A percentile compares a stretch with the other conserved stretches of the same genome.
These are phyloP conservation scores for Dioszegia aurantiaca DNA, from an alignment of 768 basidiomycete genomes.

Conservation along the genomic window DNA sequence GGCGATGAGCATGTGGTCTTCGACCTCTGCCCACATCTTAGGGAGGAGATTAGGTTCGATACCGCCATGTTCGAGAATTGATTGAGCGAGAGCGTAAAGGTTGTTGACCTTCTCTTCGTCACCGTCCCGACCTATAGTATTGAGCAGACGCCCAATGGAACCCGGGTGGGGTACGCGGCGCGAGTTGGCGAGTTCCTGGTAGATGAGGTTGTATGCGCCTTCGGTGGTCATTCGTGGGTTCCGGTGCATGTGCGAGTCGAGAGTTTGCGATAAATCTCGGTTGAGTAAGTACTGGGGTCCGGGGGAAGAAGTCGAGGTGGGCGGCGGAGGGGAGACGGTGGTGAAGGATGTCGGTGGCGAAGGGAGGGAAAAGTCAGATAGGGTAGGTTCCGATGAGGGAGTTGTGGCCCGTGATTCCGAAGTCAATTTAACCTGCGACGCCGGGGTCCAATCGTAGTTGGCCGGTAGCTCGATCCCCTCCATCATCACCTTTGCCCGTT, in stretches of 20 bases:
- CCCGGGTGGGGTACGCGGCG: constrained; percentile 48
- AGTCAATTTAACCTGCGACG: too few species aligned
- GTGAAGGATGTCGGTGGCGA: background rate
- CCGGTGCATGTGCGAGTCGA: constrained; percentile 18
- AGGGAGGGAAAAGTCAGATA: background rate
- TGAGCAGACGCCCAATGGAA: constrained; percentile 64
- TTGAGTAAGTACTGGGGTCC: background rate
- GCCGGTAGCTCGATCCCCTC: background rate
- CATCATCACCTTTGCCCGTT: background rate
- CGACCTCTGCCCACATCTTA: constrained; percentile 69
- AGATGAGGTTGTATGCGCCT: constrained; percentile 59
- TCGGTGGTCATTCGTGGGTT: constrained; percentile 43
- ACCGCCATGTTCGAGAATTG: constrained; percentile 54
- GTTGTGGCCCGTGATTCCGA: too few species aligned
- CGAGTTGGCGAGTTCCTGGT: constrained; percentile 33
- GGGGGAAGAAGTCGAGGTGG: background rate
- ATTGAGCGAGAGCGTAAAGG: constrained; percentile 69
- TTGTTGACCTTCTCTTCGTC: constrained; percentile 61
- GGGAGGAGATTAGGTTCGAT: constrained; percentile 52
- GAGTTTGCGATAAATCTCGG: background rate
- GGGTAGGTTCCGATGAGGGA: background rate
- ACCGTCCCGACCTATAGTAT: constrained; percentile 61
- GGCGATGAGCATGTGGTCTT: constrained; percentile 86
- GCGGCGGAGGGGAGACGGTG: too few species aligned
- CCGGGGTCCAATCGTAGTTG: too few species aligned